Percentiles rank a stretch among this genome's conserved stretches.
phyloP scores from a whole-genome alignment of 257 asterid genomes.

The Solanum chmielewskii region DNA sequence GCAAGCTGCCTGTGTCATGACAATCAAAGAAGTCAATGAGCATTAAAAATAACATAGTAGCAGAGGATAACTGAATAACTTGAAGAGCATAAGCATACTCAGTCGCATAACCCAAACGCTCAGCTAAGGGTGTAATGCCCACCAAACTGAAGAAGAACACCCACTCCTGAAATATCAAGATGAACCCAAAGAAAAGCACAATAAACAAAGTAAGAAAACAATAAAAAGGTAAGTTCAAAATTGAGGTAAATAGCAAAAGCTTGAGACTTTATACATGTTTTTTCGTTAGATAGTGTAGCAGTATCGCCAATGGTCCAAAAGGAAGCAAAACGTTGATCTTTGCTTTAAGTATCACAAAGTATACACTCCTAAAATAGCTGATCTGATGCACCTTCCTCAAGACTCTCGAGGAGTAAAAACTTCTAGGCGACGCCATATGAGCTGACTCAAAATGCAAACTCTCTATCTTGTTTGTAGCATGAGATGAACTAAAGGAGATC shows the following conservation, averaged over 20 bases:
- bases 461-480: slow-evolving; percentile 22
- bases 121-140: slow-evolving; percentile 89
- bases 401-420: slow-evolving; percentile 32
- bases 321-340: slow-evolving; percentile 77
- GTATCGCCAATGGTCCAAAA: slow-evolving; percentile 75
- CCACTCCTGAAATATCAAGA: slow-evolving; percentile 47
- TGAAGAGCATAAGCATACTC: slow-evolving; percentile 46
- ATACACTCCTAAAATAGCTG: slow-evolving; percentile 50
- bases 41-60: background rate
- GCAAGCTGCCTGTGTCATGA: slow-evolving; percentile 60
- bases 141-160: slow-evolving; percentile 87
- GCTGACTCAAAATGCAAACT: slow-evolving; percentile 42
- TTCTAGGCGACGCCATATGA: slow-evolving; percentile 18
- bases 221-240: background rate
- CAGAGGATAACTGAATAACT: background rate
- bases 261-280: slow-evolving; percentile 46
- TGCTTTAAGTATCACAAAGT: slow-evolving; percentile 59
- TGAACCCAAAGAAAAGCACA: background rate
- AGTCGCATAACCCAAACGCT: slow-evolving; percentile 90
- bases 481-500: slow-evolving; percentile 41
- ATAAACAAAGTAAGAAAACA: background rate
- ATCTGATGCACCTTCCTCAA: slow-evolving; percentile 29
- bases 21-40: background rate
- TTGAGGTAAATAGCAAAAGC: background rate
- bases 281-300: slow-evolving; percentile 53